Conservation (phyloP, 805 yeast genomes). For the Candida koratica region DNA sequence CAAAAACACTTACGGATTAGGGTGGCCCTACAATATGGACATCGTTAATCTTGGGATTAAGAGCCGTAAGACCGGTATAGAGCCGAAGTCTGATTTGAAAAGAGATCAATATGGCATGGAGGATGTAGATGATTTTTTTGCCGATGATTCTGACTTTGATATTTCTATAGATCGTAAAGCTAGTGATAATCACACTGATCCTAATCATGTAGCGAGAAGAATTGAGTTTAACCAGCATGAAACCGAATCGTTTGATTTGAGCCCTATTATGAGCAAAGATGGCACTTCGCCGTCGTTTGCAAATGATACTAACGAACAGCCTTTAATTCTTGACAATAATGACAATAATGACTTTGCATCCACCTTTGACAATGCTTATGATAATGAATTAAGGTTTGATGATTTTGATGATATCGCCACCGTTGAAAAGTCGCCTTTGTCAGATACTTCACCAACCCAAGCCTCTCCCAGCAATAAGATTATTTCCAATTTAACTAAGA, state of each 20-base stretch:
- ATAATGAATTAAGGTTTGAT: slow-evolving; percentile 4
- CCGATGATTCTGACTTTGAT: slow-evolving; percentile 30
- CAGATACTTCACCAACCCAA: slow-evolving; percentile 2
- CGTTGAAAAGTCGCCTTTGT: slow-evolving; percentile 1
- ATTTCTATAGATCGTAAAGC: slow-evolving; percentile 1
- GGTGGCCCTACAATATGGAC: slow-evolving; percentile 31
- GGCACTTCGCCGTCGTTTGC: neutral
- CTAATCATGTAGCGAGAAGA: slow-evolving; percentile 23
- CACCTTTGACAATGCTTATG: neutral
- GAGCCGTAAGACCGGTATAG: slow-evolving; percentile 65
- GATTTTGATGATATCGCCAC: neutral
- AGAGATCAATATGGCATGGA: slow-evolving; percentile 64
- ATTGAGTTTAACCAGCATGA: slow-evolving; percentile 35
- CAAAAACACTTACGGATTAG: neutral
- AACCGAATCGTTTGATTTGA: slow-evolving; percentile 27
- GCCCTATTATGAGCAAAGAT: slow-evolving; percentile 20
- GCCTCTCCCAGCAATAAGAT: slow-evolving; percentile 10
- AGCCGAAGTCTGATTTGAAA: slow-evolving; percentile 42
- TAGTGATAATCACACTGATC: neutral
- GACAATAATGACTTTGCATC: too few relatives aligned
- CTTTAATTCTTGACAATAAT: too few relatives aligned
- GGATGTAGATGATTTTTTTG: slow-evolving; percentile 64
- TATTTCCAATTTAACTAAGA: slow-evolving; percentile 25
- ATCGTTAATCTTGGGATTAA: slow-evolving; percentile 49
- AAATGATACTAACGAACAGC: too few relatives aligned